Percentiles rank a stretch among this genome's conserved stretches.
Conservation (phyloP, 2,329 filamentous ascomycete species). For the Ophiosphaerella herpotricha region DNA sequence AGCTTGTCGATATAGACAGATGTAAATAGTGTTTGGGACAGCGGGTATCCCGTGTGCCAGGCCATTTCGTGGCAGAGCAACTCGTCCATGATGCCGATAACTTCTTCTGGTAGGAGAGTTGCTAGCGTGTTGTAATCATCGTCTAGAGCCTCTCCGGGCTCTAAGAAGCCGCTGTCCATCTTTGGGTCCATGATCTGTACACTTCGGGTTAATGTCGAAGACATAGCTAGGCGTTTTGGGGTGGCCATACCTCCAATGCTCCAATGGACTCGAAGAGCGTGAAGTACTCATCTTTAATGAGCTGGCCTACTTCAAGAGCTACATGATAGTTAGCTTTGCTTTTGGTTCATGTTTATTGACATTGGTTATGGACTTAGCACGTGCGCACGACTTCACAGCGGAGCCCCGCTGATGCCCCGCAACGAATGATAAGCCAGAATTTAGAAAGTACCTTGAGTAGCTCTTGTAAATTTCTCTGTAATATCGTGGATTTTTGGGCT, state of each 20-base stretch:
- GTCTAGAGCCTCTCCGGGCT: slow-evolving; percentile 78
- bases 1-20: slow-evolving; percentile 88
- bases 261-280: slow-evolving; percentile 94
- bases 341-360: not conserved
- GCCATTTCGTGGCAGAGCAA: slow-evolving; percentile 92
- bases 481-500: slow-evolving; percentile 56
- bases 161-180: slow-evolving; percentile 92
- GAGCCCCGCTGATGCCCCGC: slow-evolving; percentile 16
- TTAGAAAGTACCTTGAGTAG: slow-evolving; percentile 55
- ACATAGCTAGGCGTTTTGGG: not conserved
- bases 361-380: slow-evolving; percentile 1
- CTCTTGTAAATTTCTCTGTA: slow-evolving; percentile 59
- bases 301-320: slow-evolving; percentile 79
- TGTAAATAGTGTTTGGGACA: slow-evolving; percentile 93
- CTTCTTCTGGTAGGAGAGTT: slow-evolving; percentile 73
- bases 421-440: not conserved
- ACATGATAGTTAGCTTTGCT: slow-evolving; percentile 16
- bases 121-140: slow-evolving; percentile 77
- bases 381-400: slow-evolving; percentile 5
- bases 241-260: slow-evolving; percentile 66
- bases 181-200: slow-evolving; percentile 95
- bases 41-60: slow-evolving; percentile 94
- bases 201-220: slow-evolving; percentile 1
- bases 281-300: slow-evolving; percentile 93
- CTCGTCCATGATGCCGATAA: slow-evolving; percentile 93